Base-by-base conservation (phyloP, 768 basidiomycete genomes). In the Rickenella mellea region DNA sequence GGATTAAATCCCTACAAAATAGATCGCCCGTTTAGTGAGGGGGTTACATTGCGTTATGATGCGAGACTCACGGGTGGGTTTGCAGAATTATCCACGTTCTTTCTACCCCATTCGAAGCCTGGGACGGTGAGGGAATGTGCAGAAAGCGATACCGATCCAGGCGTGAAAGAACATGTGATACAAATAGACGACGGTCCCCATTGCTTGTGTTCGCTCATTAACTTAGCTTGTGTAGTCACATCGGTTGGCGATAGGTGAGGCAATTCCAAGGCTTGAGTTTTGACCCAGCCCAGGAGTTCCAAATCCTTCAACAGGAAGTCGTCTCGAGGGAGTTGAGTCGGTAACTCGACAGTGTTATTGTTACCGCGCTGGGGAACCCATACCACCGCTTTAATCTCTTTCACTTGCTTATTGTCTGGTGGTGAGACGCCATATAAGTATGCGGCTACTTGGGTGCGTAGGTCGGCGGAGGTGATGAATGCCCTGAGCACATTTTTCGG, bases 101-200 rank as follows among this genome's bases (percentile, higher is more conserved):
- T 97, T 52, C 94, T 71, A 30, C 93, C 94, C 93, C 93, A 98
- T 55, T 99, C 96, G 58, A 98, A 98, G 12, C 94, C 96, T 46
- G 84, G 78, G 7, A 94, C 80, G 4, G 84, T 83, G 39, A 98
- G 66, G 25, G 81, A 86, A 67, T 97, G 93, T 0, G 94, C 84
- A 20, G 91, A 92, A 30, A 99, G 66, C 17, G 93, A 97, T 22
- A 98, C 91, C 3, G 93, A 97, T 42, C 96, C 96, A 2, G 96
- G 96, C 2, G 96, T 98, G 67, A 99, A 99, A 19, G 96, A 92
- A 21, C 84, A 82, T 2, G 93, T 86, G 49, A 99, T 65, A 56
- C 94, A 94, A 52, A 97, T 91, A 2, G 91, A 88, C 24, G 86
- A 85, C 5, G 92, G 87, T 46, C 87, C 86, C 80, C 87, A 93